Percentiles rank a stretch among this genome's conserved stretches.
phyloP scores from a whole-genome alignment of 2,329 filamentous ascomycete genomes.

The Sporothrix pallida region DNA sequence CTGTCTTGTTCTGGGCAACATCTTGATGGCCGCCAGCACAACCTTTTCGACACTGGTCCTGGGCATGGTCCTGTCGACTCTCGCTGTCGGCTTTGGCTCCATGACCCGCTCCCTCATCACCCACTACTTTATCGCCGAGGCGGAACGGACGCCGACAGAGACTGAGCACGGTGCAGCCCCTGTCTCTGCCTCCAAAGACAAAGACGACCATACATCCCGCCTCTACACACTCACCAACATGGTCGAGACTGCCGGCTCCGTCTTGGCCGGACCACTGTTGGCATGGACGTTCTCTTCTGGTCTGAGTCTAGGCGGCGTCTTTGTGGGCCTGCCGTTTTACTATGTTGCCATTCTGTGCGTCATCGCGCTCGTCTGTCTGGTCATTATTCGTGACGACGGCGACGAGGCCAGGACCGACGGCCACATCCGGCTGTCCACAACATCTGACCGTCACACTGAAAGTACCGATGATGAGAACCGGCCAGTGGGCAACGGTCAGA shows the following conservation, averaged over 20 bases:
- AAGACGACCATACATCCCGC: conserved; percentile 39
- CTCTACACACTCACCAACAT: conserved; percentile 44
- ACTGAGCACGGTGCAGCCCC: background rate
- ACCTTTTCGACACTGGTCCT: conserved; percentile 37
- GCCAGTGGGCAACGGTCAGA: background rate
- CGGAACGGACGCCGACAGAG: background rate
- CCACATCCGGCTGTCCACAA: conserved; percentile 7
- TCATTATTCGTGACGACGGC: background rate
- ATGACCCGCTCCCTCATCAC: conserved; percentile 40
- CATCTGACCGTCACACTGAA: background rate
- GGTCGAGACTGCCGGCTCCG: conserved; percentile 39
- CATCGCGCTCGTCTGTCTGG: conserved; percentile 23
- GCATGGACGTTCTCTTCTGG: conserved; percentile 41
- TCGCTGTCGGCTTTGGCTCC: conserved; percentile 32
- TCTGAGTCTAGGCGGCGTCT: conserved; percentile 39
- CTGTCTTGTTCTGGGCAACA: conserved; percentile 38
- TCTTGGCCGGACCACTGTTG: conserved; percentile 41
- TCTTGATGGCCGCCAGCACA: conserved; percentile 37
- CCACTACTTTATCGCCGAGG: conserved; percentile 30
- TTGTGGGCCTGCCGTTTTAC: conserved; percentile 42
- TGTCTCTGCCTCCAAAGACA: conserved; percentile 17
- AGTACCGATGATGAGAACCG: background rate
- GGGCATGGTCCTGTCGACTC: conserved; percentile 36
- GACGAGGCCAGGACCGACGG: background rate
- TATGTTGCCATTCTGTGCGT: conserved; percentile 33